Evolutionary conservation across 2,329 filamentous ascomycete genomes (phyloP).

Genomic region (Scorias spongiosa): DNA sequence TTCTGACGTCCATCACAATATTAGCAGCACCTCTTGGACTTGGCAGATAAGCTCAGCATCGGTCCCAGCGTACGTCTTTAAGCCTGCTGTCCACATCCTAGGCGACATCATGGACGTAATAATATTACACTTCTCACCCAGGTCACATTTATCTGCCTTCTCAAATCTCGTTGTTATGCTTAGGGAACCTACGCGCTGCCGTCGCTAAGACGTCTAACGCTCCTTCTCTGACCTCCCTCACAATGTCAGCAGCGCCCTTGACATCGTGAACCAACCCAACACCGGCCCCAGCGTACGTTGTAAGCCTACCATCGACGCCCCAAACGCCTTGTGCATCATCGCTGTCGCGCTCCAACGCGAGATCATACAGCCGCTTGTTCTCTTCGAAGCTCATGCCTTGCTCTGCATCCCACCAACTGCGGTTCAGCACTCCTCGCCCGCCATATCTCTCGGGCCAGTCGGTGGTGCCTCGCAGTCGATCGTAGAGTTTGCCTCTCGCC

Average conservation of each 20-base stretch:
- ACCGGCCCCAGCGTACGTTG: slow-evolving; percentile 47
- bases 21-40: too few species aligned
- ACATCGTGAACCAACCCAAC: slow-evolving; percentile 42
- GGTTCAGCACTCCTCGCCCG: slow-evolving; percentile 43
- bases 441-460: slow-evolving; percentile 44
- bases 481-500: slow-evolving; percentile 35
- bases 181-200: neutral
- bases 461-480: slow-evolving; percentile 38
- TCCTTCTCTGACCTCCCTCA: slow-evolving; percentile 31
- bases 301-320: slow-evolving; percentile 40
- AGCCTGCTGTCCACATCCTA: too few species aligned
- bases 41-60: too few species aligned
- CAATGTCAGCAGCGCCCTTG: slow-evolving; percentile 36
- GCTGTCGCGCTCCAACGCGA: slow-evolving; percentile 36
- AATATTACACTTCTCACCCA: too few species aligned
- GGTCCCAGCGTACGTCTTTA: too few species aligned
- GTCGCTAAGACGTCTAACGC: slow-evolving; percentile 19
- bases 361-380: slow-evolving; percentile 30
- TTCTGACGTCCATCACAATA: too few species aligned
- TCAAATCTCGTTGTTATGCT: too few species aligned
- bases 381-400: slow-evolving; percentile 27
- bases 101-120: too few species aligned
- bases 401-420: slow-evolving; percentile 30
- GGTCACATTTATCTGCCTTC: too few species aligned
- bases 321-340: slow-evolving; percentile 21